phyloP scores from a whole-genome alignment of 2,329 filamentous ascomycete genomes.

The Aspergillus pseudotamarii region DNA sequence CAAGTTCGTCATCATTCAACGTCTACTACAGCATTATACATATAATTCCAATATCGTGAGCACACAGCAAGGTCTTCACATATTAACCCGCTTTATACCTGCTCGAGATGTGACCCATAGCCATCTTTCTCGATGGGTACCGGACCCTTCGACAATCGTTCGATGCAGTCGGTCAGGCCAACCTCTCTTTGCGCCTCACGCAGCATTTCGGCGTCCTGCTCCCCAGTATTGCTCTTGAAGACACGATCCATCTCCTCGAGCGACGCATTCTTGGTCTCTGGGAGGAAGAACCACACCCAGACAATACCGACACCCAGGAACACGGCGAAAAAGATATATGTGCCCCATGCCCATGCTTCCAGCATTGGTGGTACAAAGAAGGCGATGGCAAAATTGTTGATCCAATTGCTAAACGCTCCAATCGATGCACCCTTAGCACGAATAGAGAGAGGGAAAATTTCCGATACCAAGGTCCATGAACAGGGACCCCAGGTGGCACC shows the following conservation, averaged over 20 bases:
- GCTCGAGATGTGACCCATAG: slow-evolving; percentile 5
- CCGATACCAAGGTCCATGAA: slow-evolving; percentile 32
- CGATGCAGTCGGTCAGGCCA: slow-evolving; percentile 26
- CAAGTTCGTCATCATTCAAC: neutral
- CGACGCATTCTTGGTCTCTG: slow-evolving; percentile 59
- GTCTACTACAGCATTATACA: neutral
- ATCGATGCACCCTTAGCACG: slow-evolving; percentile 33
- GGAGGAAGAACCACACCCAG: slow-evolving; percentile 47
- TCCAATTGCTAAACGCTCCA: slow-evolving; percentile 34
- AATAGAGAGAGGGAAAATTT: slow-evolving; percentile 33
- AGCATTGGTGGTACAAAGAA: slow-evolving; percentile 34
- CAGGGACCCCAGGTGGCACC: slow-evolving; percentile 32
- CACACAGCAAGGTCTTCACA: neutral
- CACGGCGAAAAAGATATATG: slow-evolving; percentile 34
- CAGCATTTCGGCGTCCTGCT: slow-evolving; percentile 28
- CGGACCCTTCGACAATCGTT: slow-evolving; percentile 6
- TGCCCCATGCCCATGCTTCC: slow-evolving; percentile 28
- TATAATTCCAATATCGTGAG: neutral
- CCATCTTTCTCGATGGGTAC: slow-evolving; percentile 2
- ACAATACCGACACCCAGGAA: slow-evolving; percentile 27
- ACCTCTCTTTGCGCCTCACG: slow-evolving; percentile 29
- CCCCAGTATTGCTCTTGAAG: slow-evolving; percentile 32
- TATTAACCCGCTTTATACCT: neutral
- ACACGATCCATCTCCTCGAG: slow-evolving; percentile 57
- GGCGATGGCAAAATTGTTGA: slow-evolving; percentile 35